phyloP scores from a whole-genome alignment of 1,139 yeast species.

The Pichia sp. region DNA sequence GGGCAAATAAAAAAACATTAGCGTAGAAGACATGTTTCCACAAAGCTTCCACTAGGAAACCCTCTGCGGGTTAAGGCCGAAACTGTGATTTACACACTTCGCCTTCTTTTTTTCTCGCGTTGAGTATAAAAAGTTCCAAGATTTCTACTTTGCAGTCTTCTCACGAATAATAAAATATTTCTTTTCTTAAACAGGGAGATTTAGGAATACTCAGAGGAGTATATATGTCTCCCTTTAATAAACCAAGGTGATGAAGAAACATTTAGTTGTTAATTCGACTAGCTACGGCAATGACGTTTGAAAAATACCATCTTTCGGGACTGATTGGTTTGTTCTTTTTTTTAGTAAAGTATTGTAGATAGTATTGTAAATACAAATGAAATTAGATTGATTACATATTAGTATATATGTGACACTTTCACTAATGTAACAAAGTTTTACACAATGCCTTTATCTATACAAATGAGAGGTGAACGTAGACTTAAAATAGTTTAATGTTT shows the following conservation, averaged over 20 bases:
- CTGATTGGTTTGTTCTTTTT: slow-evolving; percentile 12
- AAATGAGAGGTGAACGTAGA: too few species aligned
- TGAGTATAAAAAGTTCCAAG: background rate
- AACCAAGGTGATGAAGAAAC: slow-evolving; percentile 19
- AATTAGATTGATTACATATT: background rate
- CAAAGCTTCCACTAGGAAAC: too few species aligned
- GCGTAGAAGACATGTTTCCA: too few species aligned
- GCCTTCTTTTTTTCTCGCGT: too few species aligned
- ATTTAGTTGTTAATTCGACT: slow-evolving; percentile 47
- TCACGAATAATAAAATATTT: too few species aligned
- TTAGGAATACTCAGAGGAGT: background rate
- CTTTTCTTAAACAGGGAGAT: background rate
- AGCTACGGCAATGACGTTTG: slow-evolving; percentile 89
- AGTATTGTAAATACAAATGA: too few species aligned
- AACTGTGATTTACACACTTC: too few species aligned
- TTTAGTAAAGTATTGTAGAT: too few species aligned
- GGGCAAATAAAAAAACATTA: too few species aligned
- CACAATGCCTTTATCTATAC: background rate
- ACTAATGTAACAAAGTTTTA: background rate
- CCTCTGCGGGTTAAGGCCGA: too few species aligned
- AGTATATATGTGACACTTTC: background rate
- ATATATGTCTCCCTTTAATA: background rate
- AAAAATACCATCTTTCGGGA: slow-evolving; percentile 94
- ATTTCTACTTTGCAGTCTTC: background rate
- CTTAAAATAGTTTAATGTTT: too few species aligned